phyloP scores from a whole-genome alignment of 2,329 filamentous ascomycete species.

The Ophiostoma angusticollis region DNA sequence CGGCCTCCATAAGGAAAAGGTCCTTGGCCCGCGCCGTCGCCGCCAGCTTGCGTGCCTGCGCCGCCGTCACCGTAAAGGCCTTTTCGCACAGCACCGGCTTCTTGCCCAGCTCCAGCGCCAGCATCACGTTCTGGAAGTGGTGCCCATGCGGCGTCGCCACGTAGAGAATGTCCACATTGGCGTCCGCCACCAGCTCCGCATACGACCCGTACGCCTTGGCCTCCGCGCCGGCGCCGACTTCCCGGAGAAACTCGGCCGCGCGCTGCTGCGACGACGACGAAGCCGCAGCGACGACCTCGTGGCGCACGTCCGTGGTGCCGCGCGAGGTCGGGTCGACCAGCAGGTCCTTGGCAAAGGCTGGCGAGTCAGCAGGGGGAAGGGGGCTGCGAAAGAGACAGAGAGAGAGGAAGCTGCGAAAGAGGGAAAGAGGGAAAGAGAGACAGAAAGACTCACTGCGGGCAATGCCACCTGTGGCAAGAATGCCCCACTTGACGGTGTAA shows the following conservation, averaged over 20 bases:
- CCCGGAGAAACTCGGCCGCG: constrained; percentile 59
- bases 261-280: constrained; percentile 61
- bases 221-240: constrained; percentile 49
- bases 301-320: constrained; percentile 57
- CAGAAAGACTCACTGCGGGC: constrained; percentile 35
- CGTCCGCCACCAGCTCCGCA: constrained; percentile 64
- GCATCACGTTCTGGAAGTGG: constrained; percentile 82
- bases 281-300: constrained; percentile 67
- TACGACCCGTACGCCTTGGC: constrained; percentile 71
- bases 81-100: constrained; percentile 91
- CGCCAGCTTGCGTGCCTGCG: constrained; percentile 60
- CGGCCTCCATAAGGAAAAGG: constrained; percentile 71
- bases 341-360: constrained; percentile 64
- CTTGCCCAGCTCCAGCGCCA: constrained; percentile 61
- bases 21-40: constrained; percentile 60
- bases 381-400: no score
- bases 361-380: not conserved
- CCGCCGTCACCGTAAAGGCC: constrained; percentile 72
- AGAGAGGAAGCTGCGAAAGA: constrained; percentile 5
- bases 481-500: constrained; percentile 44
- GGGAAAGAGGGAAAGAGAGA: not conserved
- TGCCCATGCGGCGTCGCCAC: constrained; percentile 85
- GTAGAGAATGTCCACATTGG: constrained; percentile 74
- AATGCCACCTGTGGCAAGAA: constrained; percentile 48
- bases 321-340: constrained; percentile 59